Evolutionary conservation across 257 asterid species (phyloP).

Genomic region (Capsicum chinense): DNA sequence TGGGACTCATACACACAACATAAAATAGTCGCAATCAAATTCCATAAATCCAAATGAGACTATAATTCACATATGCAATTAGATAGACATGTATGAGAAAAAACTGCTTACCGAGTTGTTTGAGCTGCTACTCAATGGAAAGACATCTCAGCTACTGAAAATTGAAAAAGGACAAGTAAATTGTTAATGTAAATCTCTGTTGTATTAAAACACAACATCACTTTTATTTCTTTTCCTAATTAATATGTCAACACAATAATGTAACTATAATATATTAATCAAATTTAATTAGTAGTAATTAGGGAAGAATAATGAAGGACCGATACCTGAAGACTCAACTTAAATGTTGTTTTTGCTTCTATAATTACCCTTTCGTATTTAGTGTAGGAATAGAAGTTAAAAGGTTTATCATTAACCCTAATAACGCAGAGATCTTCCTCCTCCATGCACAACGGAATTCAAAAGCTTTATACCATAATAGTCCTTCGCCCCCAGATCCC

Average conservation of each 20-base stretch:
- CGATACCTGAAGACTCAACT: too few relatives aligned
- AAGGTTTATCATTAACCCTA: background rate
- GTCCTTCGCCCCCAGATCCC: background rate
- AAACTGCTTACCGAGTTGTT: background rate
- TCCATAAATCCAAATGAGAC: too few relatives aligned
- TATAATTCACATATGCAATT: background rate
- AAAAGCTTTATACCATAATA: background rate
- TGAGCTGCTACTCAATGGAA: background rate
- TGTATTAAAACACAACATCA: background rate
- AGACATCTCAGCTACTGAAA: slow-evolving; percentile 7
- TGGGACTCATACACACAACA: too few relatives aligned
- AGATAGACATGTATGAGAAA: background rate
- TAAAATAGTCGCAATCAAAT: too few relatives aligned
- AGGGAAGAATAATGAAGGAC: too few relatives aligned
- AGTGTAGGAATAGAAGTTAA: too few relatives aligned
- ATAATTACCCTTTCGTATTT: too few relatives aligned
- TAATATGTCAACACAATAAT: background rate
- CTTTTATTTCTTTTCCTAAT: background rate
- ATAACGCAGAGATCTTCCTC: too few relatives aligned
- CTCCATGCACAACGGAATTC: background rate
- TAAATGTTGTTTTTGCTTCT: too few relatives aligned
- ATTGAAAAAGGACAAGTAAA: background rate
- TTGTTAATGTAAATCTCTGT: too few relatives aligned
- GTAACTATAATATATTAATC: background rate
- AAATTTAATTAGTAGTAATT: too few relatives aligned